phyloP scores from a whole-genome alignment of 495 filamentous ascomycete species.

The Penicillium herquei region DNA sequence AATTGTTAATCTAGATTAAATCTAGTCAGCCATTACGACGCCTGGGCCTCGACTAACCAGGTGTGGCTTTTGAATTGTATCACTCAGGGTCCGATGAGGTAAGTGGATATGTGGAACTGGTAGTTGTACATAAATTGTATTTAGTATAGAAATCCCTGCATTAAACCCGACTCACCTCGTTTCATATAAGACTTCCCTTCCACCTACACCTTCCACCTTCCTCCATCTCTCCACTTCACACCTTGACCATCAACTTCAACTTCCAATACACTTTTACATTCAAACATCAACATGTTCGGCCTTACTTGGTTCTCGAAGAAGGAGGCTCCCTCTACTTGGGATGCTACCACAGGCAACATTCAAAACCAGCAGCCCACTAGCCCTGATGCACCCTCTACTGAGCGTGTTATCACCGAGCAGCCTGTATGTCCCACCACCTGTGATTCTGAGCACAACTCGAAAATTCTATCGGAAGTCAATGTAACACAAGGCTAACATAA shows the following conservation, averaged over 20 bases:
- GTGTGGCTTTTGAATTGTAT: neutral
- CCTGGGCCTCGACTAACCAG: constrained; percentile 3
- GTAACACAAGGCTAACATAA: neutral
- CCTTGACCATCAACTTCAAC: neutral
- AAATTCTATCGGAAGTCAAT: no score
- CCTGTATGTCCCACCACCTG: constrained; percentile 23
- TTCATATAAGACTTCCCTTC: neutral
- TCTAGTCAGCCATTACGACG: constrained; percentile 5
- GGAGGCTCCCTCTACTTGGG: constrained; percentile 28
- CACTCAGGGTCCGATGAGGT: neutral
- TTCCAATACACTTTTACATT: neutral
- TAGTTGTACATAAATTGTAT: neutral
- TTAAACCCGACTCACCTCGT: neutral
- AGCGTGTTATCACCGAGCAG: constrained; percentile 33
- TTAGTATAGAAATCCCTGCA: neutral
- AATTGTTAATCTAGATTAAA: neutral
- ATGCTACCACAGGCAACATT: constrained; percentile 33
- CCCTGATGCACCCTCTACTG: constrained; percentile 27
- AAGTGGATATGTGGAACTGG: neutral
- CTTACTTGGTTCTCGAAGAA: constrained; percentile 38
- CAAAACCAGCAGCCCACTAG: constrained; percentile 36
- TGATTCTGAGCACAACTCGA: no score
- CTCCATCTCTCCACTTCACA: neutral
- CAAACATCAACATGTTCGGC: constrained; percentile 34
- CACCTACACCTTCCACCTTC: neutral